phyloP scores from a whole-genome alignment of 805 yeast genomes.

The Myxozyma mucilagina region DNA sequence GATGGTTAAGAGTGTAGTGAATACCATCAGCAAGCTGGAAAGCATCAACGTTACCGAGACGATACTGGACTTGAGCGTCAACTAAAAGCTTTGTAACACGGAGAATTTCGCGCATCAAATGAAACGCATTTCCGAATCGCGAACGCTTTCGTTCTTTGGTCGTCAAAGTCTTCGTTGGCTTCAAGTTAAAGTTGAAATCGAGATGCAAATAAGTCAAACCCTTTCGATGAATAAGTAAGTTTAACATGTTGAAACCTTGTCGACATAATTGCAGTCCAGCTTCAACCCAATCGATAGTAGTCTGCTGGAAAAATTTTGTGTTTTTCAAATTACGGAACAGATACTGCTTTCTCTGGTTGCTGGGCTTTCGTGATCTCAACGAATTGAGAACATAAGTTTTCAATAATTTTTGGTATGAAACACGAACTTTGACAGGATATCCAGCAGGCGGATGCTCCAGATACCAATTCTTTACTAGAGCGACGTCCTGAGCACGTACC shows the following conservation, averaged over 20 bases:
- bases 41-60: slow-evolving; percentile 89
- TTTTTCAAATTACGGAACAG: slow-evolving; percentile 64
- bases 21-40: slow-evolving; percentile 94
- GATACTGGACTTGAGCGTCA: slow-evolving; percentile 88
- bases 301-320: slow-evolving; percentile 88
- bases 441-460: slow-evolving; percentile 59
- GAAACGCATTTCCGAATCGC: slow-evolving; percentile 95
- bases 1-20: slow-evolving; percentile 83
- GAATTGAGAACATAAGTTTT: slow-evolving; percentile 73
- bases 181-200: slow-evolving; percentile 92
- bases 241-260: slow-evolving; percentile 93
- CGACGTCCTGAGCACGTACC: slow-evolving; percentile 85
- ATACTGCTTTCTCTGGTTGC: slow-evolving; percentile 53
- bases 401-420: slow-evolving; percentile 86
- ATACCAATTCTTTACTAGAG: slow-evolving; percentile 81
- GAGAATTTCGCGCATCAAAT: slow-evolving; percentile 83
- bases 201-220: slow-evolving; percentile 90
- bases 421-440: slow-evolving; percentile 72
- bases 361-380: slow-evolving; percentile 52
- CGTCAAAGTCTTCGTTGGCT: slow-evolving; percentile 93
- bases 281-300: slow-evolving; percentile 96
- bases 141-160: slow-evolving; percentile 96
- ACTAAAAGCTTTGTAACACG: slow-evolving; percentile 82
- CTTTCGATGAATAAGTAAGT: slow-evolving; percentile 81
- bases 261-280: slow-evolving; percentile 92